Percentiles rank a stretch among this genome's conserved stretches.
Conservation (phyloP, 2,329 filamentous ascomycete species). For the Calonectria pseudoreteaudii region DNA sequence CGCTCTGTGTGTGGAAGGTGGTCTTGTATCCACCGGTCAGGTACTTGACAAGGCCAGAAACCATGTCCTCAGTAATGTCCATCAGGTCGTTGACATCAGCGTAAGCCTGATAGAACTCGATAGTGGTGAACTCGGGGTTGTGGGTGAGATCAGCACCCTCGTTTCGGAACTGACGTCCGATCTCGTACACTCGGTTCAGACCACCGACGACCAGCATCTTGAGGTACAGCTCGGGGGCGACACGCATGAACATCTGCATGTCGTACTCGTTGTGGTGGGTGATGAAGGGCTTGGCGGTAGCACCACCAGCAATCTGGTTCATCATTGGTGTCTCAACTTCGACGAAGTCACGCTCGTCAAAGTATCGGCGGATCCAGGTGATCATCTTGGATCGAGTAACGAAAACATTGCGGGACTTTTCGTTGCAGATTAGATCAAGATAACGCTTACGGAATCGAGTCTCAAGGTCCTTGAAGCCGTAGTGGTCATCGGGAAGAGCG, state of each 20-base stretch:
- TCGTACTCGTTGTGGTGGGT: conserved; percentile 97
- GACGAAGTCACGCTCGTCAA: conserved; percentile 88
- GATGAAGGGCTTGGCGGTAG: conserved; percentile 91
- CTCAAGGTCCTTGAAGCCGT: conserved; percentile 95
- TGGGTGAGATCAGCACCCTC: conserved; percentile 82
- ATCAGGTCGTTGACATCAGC: conserved; percentile 88
- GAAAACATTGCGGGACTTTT: conserved; percentile 84
- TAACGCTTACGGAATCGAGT: conserved; percentile 93
- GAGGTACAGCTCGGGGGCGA: conserved; percentile 95
- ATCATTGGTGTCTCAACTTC: conserved; percentile 99
- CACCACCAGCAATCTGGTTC: conserved; percentile 94
- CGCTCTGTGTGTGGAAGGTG: conserved; percentile 85
- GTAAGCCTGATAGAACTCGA: conserved; percentile 97
- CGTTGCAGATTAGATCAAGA: conserved; percentile 97
- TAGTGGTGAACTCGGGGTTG: conserved; percentile 97
- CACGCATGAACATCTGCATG: conserved; percentile 94
- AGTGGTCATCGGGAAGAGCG: conserved; percentile 80
- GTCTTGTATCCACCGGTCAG: conserved; percentile 89
- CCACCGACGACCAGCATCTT: conserved; percentile 97
- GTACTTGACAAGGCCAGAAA: conserved; percentile 89
- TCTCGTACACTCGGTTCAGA: conserved; percentile 93
- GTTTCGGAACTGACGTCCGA: conserved; percentile 96
- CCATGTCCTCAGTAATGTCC: conserved; percentile 89
- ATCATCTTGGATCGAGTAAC: conserved; percentile 89
- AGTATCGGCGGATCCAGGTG: conserved; percentile 87